Evolutionary conservation across 176 grass and related monocot species (phyloP).

Genomic region (Lolium rigidum): DNA sequence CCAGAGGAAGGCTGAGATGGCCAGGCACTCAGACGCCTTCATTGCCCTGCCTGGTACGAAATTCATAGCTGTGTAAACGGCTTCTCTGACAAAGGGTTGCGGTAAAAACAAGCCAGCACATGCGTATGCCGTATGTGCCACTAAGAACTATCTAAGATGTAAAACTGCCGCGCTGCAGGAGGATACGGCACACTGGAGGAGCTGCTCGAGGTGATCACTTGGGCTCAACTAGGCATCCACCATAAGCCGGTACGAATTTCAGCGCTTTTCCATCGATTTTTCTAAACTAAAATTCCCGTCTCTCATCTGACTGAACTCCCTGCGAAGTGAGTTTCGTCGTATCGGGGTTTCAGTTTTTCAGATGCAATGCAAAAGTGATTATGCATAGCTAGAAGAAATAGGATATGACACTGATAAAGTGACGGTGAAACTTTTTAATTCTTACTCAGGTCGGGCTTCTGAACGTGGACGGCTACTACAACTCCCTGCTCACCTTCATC

Average conservation of each 20-base stretch:
- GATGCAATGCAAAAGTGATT: too few species aligned
- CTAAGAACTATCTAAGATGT: too few species aligned
- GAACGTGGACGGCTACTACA: constrained; percentile 74
- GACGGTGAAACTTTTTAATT: neutral
- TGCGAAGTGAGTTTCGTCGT: too few species aligned
- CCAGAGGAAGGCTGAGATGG: constrained; percentile 33
- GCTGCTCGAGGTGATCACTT: constrained; percentile 69
- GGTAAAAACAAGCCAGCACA: too few species aligned
- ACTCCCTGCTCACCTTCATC: constrained; percentile 64
- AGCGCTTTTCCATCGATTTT: too few species aligned
- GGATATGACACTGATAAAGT: too few species aligned
- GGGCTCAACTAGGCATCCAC: constrained; percentile 73
- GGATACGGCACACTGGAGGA: constrained; percentile 77
- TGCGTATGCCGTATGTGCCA: too few species aligned
- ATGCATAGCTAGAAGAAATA: too few species aligned
- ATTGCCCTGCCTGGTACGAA: neutral
- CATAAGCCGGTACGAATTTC: constrained; percentile 50
- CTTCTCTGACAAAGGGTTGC: neutral
- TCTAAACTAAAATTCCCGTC: too few species aligned
- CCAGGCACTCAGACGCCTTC: constrained; percentile 41
- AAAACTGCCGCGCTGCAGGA: constrained; percentile 24
- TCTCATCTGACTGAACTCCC: too few species aligned
- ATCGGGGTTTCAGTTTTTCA: too few species aligned
- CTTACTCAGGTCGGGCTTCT: constrained; percentile 59
- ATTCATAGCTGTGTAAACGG: neutral